These are phyloP conservation scores for Cucumis cinereus DNA, from an alignment of 306 rosid genomes.

Conservation along the genomic window DNA sequence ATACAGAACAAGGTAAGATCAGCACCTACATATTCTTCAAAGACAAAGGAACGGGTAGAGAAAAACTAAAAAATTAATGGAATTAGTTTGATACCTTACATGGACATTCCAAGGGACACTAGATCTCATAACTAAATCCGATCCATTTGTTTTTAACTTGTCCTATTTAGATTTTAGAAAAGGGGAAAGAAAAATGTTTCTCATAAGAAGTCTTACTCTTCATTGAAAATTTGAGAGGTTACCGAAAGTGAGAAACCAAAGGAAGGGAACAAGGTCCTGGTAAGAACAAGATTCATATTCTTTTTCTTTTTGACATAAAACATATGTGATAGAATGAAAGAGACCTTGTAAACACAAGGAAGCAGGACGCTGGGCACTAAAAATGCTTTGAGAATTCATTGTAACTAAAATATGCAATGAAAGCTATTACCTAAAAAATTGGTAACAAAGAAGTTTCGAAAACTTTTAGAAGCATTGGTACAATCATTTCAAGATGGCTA, in stretches of 20 bases:
- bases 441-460: neutral
- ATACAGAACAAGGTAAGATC: neutral
- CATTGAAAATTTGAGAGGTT: neutral
- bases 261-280: neutral
- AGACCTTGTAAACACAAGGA: neutral
- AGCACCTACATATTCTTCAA: neutral
- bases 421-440: neutral
- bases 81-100: neutral
- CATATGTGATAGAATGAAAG: neutral
- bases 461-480: neutral
- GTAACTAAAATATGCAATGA: neutral
- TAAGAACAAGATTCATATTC: neutral
- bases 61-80: neutral
- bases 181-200: neutral
- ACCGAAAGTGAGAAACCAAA: neutral
- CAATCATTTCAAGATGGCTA: neutral
- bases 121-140: neutral
- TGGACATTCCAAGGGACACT: neutral
- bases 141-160: neutral
- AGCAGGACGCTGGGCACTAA: neutral
- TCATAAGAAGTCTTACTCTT: neutral
- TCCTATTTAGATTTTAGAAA: neutral
- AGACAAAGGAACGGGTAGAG: neutral
- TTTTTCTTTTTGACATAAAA: neutral
- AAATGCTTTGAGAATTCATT: no score